Conservation (phyloP, 73 alveolate species). For the Blepharisma japonicum region DNA sequence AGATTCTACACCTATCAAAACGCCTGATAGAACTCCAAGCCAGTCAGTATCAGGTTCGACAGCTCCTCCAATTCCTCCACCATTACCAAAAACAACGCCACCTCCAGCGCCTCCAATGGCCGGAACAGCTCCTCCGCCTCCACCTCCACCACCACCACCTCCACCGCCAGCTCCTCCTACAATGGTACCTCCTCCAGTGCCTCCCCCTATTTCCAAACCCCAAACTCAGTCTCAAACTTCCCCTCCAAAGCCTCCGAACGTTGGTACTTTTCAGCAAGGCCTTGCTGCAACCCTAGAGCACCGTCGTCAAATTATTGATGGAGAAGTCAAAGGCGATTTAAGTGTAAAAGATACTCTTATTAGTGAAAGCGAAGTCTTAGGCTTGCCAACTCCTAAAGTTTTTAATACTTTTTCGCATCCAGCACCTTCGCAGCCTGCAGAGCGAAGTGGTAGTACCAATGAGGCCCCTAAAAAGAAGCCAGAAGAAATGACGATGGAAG, state of each 20-base stretch:
- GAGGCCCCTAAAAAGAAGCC: background rate
- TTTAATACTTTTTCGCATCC: background rate
- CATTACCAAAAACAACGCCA: slow-evolving; percentile 6
- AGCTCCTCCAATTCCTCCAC: slow-evolving; percentile 8
- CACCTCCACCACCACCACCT: slow-evolving; percentile 31
- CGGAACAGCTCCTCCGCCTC: slow-evolving; percentile 9
- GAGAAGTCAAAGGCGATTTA: slow-evolving; percentile 28
- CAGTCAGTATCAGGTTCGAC: background rate
- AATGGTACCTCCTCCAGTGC: background rate
- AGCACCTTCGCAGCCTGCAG: background rate
- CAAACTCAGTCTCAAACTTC: slow-evolving; percentile 14
- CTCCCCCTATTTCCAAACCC: slow-evolving; percentile 1
- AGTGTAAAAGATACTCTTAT: background rate
- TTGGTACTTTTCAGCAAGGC: slow-evolving; percentile 12
- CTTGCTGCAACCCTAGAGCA: slow-evolving; percentile 13
- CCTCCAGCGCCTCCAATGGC: slow-evolving; percentile 24
- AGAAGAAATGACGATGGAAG: slow-evolving; percentile 27
- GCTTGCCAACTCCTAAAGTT: slow-evolving; percentile 9
- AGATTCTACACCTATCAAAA: background rate
- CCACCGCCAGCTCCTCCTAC: slow-evolving; percentile 27
- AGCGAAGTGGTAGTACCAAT: background rate
- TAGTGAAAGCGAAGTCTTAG: slow-evolving; percentile 4
- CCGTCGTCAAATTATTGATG: background rate
- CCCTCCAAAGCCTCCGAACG: background rate
- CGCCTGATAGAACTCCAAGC: slow-evolving; percentile 1